These are phyloP conservation scores for Oryza punctata DNA, from an alignment of 176 grass and related monocot species.

Conservation along the genomic window DNA sequence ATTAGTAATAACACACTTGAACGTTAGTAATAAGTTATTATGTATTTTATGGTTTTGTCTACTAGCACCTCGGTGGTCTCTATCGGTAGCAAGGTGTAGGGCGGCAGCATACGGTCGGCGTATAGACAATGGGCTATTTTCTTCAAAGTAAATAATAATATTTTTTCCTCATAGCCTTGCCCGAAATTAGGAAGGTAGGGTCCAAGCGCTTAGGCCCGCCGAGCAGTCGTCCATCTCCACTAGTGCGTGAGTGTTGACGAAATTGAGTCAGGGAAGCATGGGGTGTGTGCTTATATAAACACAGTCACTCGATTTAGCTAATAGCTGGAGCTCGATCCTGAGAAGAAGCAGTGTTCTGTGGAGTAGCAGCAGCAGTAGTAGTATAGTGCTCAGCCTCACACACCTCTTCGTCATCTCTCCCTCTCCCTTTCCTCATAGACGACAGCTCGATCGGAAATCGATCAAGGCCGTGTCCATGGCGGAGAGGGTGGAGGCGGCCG, in stretches of 20 bases:
- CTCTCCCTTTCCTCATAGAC: background rate
- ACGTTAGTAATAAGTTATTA: no score
- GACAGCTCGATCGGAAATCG: background rate
- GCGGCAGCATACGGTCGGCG: no score
- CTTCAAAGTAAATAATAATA: no score
- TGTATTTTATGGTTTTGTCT: no score
- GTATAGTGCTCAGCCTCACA: background rate
- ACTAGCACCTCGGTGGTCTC: no score
- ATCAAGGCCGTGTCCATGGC: conserved; percentile 51
- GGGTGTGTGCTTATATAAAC: background rate
- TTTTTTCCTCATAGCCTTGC: no score
- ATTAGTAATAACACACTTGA: no score
- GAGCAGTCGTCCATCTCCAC: background rate
- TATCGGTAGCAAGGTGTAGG: no score
- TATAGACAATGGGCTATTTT: no score
- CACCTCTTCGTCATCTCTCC: background rate
- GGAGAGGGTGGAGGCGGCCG: conserved; percentile 33
- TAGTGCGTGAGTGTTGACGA: background rate
- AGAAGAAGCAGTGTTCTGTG: no score
- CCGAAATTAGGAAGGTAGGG: no score
- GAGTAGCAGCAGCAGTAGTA: no score
- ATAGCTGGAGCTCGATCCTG: background rate
- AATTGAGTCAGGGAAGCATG: background rate
- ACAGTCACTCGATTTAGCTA: background rate
- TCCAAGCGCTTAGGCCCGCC: background rate